Conservation (phyloP, 176 grass and related monocot genomes). For the Dactylis glomerata region DNA sequence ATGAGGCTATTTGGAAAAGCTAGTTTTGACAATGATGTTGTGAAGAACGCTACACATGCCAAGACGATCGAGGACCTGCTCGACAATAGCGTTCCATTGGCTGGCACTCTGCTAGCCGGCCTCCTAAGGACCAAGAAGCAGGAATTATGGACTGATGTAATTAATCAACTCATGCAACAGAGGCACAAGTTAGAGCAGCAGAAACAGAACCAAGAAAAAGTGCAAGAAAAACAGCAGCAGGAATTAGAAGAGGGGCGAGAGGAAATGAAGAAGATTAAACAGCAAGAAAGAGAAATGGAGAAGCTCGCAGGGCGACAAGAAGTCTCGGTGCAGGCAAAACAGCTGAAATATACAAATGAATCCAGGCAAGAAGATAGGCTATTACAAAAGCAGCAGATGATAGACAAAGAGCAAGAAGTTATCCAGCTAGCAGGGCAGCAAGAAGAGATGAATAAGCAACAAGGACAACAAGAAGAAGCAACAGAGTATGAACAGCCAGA, state of each 20-base stretch:
- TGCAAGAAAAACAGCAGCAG: neutral
- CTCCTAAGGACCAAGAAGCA: neutral
- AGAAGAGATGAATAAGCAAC: neutral
- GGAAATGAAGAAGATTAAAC: neutral
- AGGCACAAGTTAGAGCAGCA: neutral
- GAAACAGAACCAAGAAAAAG: neutral
- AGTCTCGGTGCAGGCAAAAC: neutral
- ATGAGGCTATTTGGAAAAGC: neutral
- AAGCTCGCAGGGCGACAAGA: neutral
- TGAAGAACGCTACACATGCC: neutral
- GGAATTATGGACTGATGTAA: neutral
- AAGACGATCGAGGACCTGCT: neutral
- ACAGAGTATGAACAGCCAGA: neutral
- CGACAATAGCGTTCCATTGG: neutral
- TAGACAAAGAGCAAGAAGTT: neutral
- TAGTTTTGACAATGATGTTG: neutral
- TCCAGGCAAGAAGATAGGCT: neutral
- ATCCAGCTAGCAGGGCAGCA: neutral
- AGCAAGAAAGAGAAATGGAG: neutral
- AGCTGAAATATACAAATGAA: neutral
- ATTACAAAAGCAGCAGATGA: neutral
- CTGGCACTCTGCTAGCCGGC: neutral
- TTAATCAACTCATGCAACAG: neutral
- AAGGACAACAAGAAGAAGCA: neutral
- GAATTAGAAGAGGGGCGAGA: neutral